Percentiles rank a stretch among this genome's conserved stretches.
Evolutionary conservation across 129 eudicot genomes (phyloP).

Genomic region (Silybum marianum): DNA sequence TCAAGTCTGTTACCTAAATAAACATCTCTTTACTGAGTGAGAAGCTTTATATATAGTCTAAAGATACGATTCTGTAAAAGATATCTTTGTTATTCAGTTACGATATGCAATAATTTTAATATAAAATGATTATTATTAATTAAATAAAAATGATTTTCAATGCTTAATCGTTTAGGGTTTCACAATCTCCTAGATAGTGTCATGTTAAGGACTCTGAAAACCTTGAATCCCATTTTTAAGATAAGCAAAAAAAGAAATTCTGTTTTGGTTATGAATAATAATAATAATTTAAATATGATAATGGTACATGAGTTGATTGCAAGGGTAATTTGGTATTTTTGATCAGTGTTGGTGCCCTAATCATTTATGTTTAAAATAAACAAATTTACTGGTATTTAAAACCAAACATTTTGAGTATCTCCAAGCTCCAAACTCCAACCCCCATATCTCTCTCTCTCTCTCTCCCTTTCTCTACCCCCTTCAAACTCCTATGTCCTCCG

Average conservation of each 20-base stretch:
- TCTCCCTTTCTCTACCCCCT: slow-evolving; percentile 14
- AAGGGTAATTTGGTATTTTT: slow-evolving; percentile 38
- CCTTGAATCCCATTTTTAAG: slow-evolving; percentile 34
- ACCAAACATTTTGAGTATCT: slow-evolving; percentile 46
- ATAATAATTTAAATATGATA: neutral
- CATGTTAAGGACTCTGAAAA: slow-evolving; percentile 27
- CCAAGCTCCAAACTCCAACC: slow-evolving; percentile 33
- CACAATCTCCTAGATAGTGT: slow-evolving; percentile 35
- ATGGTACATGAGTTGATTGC: too few relatives aligned
- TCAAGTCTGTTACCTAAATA: too few relatives aligned
- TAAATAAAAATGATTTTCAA: neutral
- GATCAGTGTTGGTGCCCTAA: slow-evolving; percentile 30
- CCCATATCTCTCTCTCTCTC: neutral
- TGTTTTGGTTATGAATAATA: neutral
- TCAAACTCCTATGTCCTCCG: slow-evolving; percentile 37
- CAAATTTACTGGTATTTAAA: slow-evolving; percentile 40
- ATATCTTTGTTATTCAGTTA: too few relatives aligned
- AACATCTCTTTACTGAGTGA: too few relatives aligned
- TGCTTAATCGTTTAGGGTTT: slow-evolving; percentile 43
- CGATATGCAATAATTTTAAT: too few relatives aligned
- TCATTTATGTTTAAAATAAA: slow-evolving; percentile 23
- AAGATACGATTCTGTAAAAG: too few relatives aligned
- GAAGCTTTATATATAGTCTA: too few relatives aligned
- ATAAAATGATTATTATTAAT: too few relatives aligned
- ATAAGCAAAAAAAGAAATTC: too few relatives aligned